Conservation (phyloP, 2,329 filamentous ascomycete genomes). For the Fusarium duplospermum region DNA sequence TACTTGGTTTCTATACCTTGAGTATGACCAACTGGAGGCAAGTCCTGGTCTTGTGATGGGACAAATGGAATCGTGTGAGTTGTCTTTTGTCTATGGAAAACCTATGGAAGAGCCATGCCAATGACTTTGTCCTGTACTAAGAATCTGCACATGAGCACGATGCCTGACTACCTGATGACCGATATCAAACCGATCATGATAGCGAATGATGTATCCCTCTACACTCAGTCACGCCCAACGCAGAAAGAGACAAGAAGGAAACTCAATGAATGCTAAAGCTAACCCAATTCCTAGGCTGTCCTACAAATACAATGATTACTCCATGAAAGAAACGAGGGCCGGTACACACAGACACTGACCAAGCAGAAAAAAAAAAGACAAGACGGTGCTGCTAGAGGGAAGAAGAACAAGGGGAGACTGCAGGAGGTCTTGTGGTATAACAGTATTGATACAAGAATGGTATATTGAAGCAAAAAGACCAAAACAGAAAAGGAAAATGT, state of each 20-base stretch:
- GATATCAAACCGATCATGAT: not conserved
- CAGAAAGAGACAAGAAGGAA: not conserved
- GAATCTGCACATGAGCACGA: not conserved
- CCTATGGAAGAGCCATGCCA: conserved; percentile 17
- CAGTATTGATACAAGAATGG: conserved; percentile 40
- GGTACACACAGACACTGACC: not conserved
- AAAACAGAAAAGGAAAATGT: not conserved
- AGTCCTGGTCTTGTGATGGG: not conserved
- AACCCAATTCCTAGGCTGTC: conserved; percentile 7
- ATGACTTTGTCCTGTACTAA: not conserved
- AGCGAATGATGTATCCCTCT: not conserved
- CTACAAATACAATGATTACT: conserved; percentile 33
- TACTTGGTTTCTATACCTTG: not conserved
- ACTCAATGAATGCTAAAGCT: conserved; percentile 11
- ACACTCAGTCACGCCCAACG: not conserved
- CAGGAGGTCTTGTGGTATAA: conserved; percentile 18
- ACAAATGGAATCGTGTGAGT: not conserved
- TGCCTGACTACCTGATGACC: not conserved
- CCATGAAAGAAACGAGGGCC: conserved; percentile 10
- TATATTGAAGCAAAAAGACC: conserved; percentile 28
- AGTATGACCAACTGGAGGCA: not conserved
- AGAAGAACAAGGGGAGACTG: conserved; percentile 19
- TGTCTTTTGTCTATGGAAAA: not conserved
- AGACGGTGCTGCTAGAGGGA: not conserved
- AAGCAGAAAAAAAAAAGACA: not conserved